Evolutionary conservation across 306 rosid genomes (phyloP).

Genomic region (Cercis canadensis): DNA sequence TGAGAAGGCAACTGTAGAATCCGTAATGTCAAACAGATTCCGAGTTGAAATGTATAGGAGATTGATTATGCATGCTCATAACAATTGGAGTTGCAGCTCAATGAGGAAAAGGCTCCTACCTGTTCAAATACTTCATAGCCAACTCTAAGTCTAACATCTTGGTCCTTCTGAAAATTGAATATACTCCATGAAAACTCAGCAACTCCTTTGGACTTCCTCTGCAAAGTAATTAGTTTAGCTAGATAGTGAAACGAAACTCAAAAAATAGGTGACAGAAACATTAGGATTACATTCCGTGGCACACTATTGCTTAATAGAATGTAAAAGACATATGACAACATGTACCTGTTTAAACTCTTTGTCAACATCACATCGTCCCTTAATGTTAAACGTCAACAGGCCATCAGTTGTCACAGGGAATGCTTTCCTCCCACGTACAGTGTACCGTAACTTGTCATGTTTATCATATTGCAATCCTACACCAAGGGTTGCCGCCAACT

Average conservation of each 20-base stretch:
- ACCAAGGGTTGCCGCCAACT: conserved; percentile 81
- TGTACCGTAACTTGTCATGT: conserved; percentile 59
- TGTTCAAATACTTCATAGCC: conserved; percentile 76
- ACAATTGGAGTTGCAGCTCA: neutral
- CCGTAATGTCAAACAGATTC: neutral
- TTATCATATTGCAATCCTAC: conserved; percentile 69
- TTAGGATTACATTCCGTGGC: neutral
- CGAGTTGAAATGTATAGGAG: neutral
- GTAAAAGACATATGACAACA: conserved; percentile 2
- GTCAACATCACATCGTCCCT: conserved; percentile 73
- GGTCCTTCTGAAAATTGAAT: conserved; percentile 78
- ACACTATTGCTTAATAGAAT: neutral
- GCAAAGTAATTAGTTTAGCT: conserved; percentile 22
- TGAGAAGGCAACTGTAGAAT: neutral
- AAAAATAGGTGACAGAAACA: no score
- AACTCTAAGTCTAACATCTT: conserved; percentile 80
- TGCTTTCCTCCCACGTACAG: conserved; percentile 70
- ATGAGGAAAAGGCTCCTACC: conserved; percentile 43
- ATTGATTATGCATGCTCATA: neutral
- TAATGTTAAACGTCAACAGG: conserved; percentile 60
- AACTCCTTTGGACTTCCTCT: conserved; percentile 75
- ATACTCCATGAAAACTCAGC: conserved; percentile 79
- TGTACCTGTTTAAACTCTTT: conserved; percentile 71
- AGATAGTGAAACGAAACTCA: neutral
- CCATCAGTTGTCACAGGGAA: conserved; percentile 68